A percentile compares a stretch with the other conserved stretches of the same genome.
These are phyloP conservation scores for Aspergillus pseudonomiae DNA, from an alignment of 2,329 filamentous ascomycete species.

Conservation along the genomic window DNA sequence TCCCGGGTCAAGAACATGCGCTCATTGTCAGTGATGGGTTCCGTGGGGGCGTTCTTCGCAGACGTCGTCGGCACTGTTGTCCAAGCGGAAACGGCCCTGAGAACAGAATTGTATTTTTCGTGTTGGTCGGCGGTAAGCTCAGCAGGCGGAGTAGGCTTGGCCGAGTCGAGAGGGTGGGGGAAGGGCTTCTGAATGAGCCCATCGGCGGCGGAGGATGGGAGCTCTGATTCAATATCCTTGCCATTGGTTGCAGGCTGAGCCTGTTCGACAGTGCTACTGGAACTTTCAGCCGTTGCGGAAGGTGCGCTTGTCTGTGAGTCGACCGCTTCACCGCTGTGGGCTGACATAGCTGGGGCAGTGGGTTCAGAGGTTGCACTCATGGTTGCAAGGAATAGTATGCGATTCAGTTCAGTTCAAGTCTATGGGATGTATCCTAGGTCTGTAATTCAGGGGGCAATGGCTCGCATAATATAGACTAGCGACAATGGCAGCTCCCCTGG, in stretches of 20 bases:
- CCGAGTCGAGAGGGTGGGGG: constrained; percentile 57
- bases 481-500: background rate
- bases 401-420: background rate
- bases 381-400: constrained; percentile 5
- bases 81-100: constrained; percentile 72
- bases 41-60: constrained; percentile 59
- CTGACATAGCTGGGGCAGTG: constrained; percentile 7
- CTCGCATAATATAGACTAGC: constrained; percentile 3
- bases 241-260: constrained; percentile 11
- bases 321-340: constrained; percentile 2
- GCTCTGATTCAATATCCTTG: constrained; percentile 26
- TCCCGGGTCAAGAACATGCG: constrained; percentile 89
- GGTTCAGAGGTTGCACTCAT: constrained; percentile 19
- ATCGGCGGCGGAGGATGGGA: constrained; percentile 43
- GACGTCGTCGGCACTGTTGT: constrained; percentile 67
- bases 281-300: constrained; percentile 5
- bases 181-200: constrained; percentile 61
- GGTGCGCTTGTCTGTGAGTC: constrained; percentile 15
- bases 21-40: constrained; percentile 75
- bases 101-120: constrained; percentile 76
- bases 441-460: constrained; percentile 1
- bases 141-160: constrained; percentile 59
- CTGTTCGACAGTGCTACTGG: constrained; percentile 7
- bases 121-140: constrained; percentile 75
- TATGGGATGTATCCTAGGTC: background rate